phyloP scores from a whole-genome alignment of 1,284 basidiomycete genomes.

The Boletellus dicymbophilus region DNA sequence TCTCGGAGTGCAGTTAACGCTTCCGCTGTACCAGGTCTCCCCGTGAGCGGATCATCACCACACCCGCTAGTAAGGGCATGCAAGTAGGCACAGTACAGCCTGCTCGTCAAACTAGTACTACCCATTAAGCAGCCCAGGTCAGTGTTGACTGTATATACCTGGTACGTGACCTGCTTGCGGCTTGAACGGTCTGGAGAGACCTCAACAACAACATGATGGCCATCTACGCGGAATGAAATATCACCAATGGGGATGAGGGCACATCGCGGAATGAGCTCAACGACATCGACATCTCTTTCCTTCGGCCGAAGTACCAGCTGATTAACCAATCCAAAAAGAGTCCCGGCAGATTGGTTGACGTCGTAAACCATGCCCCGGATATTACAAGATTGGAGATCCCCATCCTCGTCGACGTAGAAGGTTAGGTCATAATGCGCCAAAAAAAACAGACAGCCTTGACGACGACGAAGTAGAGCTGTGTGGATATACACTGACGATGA shows the following conservation, averaged over 20 bases:
- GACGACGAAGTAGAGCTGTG: neutral
- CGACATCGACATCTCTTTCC: neutral
- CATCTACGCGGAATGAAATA: conserved; percentile 24
- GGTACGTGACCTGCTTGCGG: conserved; percentile 23
- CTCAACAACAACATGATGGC: conserved; percentile 28
- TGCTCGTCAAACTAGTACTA: conserved; percentile 32
- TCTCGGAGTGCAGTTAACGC: conserved; percentile 42
- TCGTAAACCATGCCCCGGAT: conserved; percentile 26
- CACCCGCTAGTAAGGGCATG: conserved; percentile 45
- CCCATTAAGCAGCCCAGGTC: conserved; percentile 40
- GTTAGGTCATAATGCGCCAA: conserved; percentile 43
- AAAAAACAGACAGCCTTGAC: conserved; percentile 33
- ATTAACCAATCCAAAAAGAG: conserved; percentile 32
- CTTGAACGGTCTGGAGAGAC: conserved; percentile 12
- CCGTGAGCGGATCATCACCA: conserved; percentile 46
- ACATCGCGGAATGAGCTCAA: conserved; percentile 13
- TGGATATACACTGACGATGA: conserved; percentile 23
- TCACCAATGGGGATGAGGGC: conserved; percentile 44
- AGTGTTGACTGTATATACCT: conserved; percentile 41
- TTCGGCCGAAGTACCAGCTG: conserved; percentile 40
- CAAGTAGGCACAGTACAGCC: conserved; percentile 43
- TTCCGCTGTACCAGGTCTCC: conserved; percentile 46
- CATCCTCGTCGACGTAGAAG: conserved; percentile 29
- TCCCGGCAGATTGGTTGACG: conserved; percentile 23
- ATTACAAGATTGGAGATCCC: conserved; percentile 31